phyloP scores from a whole-genome alignment of 2,329 filamentous ascomycete species.

The Pleomassaria siparia region DNA sequence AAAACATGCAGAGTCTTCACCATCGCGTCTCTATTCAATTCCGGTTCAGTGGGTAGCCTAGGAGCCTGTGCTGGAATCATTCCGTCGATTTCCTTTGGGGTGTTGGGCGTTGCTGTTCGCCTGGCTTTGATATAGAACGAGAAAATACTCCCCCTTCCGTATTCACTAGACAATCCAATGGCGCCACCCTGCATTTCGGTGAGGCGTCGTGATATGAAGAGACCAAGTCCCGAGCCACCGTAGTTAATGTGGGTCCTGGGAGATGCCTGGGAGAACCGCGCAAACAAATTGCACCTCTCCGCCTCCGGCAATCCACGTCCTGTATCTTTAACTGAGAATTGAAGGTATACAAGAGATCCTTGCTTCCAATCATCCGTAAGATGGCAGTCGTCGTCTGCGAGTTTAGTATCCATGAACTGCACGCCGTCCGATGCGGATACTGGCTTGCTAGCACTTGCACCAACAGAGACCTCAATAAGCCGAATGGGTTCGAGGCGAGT shows the following conservation, averaged over 20 bases:
- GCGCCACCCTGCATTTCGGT: slow-evolving; percentile 3
- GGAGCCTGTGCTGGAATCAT: background rate
- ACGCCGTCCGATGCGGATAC: slow-evolving; percentile 28
- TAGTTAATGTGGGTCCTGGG: slow-evolving; percentile 42
- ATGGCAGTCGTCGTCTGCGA: slow-evolving; percentile 15
- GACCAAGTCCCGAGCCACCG: slow-evolving; percentile 40
- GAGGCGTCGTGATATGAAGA: slow-evolving; percentile 31
- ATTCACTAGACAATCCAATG: background rate
- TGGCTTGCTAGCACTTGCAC: slow-evolving; percentile 21
- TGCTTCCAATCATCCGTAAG: slow-evolving; percentile 37
- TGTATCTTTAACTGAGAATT: slow-evolving; percentile 42
- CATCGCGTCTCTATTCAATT: background rate
- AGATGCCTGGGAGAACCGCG: slow-evolving; percentile 34
- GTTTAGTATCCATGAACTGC: slow-evolving; percentile 29
- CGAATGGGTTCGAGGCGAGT: slow-evolving; percentile 33
- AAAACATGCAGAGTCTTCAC: slow-evolving; percentile 25
- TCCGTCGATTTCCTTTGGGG: no score
- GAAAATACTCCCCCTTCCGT: slow-evolving; percentile 1
- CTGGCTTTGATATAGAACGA: slow-evolving; percentile 3
- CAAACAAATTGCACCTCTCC: slow-evolving; percentile 36
- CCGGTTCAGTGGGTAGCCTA: background rate
- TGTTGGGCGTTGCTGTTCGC: background rate
- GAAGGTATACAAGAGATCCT: slow-evolving; percentile 36
- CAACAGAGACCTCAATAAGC: slow-evolving; percentile 41
- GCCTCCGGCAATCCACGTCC: slow-evolving; percentile 43